A percentile compares a stretch with the other conserved stretches of the same genome.
Conservation (phyloP, 2,329 filamentous ascomycete genomes). For the Stachybotrys chartarum region DNA sequence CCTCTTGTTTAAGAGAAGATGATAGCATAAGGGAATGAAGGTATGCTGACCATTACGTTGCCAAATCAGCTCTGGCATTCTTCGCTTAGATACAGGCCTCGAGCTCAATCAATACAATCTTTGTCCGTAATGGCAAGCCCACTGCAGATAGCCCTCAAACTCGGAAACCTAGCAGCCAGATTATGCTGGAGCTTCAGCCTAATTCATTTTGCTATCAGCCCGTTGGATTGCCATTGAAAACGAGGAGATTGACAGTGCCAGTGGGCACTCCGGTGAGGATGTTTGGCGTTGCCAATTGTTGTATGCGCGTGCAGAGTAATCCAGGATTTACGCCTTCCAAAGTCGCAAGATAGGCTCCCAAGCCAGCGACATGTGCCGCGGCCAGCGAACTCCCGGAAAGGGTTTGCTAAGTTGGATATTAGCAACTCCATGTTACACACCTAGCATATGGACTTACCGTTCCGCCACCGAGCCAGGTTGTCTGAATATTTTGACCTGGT, state of each 20-base stretch:
- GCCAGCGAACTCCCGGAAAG: not conserved
- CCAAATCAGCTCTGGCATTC: too few relatives aligned
- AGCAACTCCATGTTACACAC: not conserved
- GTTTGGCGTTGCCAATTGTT: not conserved
- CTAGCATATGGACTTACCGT: slow-evolving; percentile 14
- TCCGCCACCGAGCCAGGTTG: slow-evolving; percentile 33
- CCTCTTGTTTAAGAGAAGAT: too few relatives aligned
- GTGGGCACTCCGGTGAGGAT: not conserved
- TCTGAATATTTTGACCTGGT: slow-evolving; percentile 34
- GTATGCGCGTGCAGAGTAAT: not conserved
- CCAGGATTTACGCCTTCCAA: not conserved
- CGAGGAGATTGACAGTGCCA: not conserved
- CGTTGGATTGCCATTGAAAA: slow-evolving; percentile 1
- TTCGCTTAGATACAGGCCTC: too few relatives aligned
- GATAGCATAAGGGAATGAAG: too few relatives aligned
- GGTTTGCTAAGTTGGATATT: not conserved
- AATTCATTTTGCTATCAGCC: too few relatives aligned
- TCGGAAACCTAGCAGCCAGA: too few relatives aligned
- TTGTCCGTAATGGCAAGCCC: too few relatives aligned
- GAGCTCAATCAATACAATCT: too few relatives aligned
- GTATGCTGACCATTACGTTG: too few relatives aligned
- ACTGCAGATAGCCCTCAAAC: too few relatives aligned
- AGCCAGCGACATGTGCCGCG: not conserved
- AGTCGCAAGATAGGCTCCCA: slow-evolving; percentile 1
- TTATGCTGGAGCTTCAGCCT: too few relatives aligned